A percentile compares a stretch with the other conserved stretches of the same genome.
phyloP scores from a whole-genome alignment of 805 yeast genomes.

The Ogataea wickerhamii region DNA sequence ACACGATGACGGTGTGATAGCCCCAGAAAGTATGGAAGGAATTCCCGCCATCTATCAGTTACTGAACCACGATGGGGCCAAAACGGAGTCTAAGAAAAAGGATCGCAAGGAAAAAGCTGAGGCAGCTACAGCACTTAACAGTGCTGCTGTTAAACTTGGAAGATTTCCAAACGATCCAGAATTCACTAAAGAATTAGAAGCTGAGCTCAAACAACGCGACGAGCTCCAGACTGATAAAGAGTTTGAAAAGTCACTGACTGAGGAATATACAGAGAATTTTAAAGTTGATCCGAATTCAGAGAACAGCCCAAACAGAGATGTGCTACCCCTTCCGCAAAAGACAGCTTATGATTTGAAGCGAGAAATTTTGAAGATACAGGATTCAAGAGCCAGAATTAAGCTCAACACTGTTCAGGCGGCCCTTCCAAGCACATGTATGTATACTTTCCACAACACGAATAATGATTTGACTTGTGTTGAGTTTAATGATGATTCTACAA shows the following conservation, averaged over 20 bases:
- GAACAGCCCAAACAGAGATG: conserved; percentile 70
- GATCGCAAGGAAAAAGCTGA: conserved; percentile 17
- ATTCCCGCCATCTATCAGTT: conserved; percentile 40
- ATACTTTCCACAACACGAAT: conserved; percentile 94
- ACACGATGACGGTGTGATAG: conserved; percentile 47
- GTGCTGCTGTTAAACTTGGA: conserved; percentile 75
- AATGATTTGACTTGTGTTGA: conserved; percentile 82
- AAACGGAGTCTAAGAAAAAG: conserved; percentile 15
- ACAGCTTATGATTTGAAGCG: conserved; percentile 76
- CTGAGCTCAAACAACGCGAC: conserved; percentile 78
- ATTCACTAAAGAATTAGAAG: conserved; percentile 76
- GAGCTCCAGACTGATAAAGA: conserved; percentile 37
- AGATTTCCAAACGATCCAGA: conserved; percentile 84
- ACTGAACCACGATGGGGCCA: conserved; percentile 29
- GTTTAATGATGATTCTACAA: conserved; percentile 81
- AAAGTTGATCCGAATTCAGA: conserved; percentile 49
- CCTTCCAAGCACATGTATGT: conserved; percentile 95
- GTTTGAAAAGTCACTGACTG: conserved; percentile 45
- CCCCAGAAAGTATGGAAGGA: conserved; percentile 40
- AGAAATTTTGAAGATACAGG: conserved; percentile 75
- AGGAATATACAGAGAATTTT: conserved; percentile 59
- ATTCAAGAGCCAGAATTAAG: conserved; percentile 70
- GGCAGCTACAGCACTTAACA: conserved; percentile 53
- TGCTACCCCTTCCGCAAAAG: conserved; percentile 81
- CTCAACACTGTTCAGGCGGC: conserved; percentile 71